Base-by-base conservation (phyloP, 2,329 filamentous ascomycete genomes). In the Emergomyces africanus region DNA sequence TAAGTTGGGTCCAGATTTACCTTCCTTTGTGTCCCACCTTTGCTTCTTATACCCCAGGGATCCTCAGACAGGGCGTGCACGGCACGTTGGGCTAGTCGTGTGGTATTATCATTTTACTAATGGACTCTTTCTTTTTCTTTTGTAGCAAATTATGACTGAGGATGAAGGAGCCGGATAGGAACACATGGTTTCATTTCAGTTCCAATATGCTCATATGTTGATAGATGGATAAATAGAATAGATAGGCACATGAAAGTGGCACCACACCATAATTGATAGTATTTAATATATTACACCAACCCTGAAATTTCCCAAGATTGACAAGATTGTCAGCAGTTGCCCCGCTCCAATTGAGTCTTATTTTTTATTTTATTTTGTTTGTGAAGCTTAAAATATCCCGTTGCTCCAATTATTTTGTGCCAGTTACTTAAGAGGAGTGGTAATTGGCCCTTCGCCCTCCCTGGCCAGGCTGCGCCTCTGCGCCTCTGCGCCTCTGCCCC, bases 1-100 rank as follows among this genome's bases (percentile, higher is more conserved):
- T 81, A 70, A 77, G 68, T 44, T 37, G 20, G n/a, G n/a, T n/a
- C 51, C 3, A 8, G 6, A 10, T 4, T 41, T 55, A 37, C 48
- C 48, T 44, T 44, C 69, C 66, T 68, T 33, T 39, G 15, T n/a
- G 33, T 20, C 6, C 42, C 42, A 3, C n/a, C 6, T 33, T 54
- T 42, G 41, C 37, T 35, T 23, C 2, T 25, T n/a, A 23, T 23
- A n/a, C n/a, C n/a, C n/a, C n/a, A n/a, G n/a, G n/a, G n/a, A n/a
- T n/a, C n/a, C n/a, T n/a, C n/a, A n/a, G n/a, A n/a, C n/a, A n/a
- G 20, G 42, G 42, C 30, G 30, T 6, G 30, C 6, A 3, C 3
- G 30, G 30, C 30, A 6, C 30, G 30, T 30, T 6, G 30, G 30
- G 6, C 9, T n/a, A 3, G 1, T 6, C 10, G 44, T 48, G 3